A percentile compares a stretch with the other conserved stretches of the same genome.
phyloP scores from a whole-genome alignment of 2,329 filamentous ascomycete genomes.

The Penicillium sp. region DNA sequence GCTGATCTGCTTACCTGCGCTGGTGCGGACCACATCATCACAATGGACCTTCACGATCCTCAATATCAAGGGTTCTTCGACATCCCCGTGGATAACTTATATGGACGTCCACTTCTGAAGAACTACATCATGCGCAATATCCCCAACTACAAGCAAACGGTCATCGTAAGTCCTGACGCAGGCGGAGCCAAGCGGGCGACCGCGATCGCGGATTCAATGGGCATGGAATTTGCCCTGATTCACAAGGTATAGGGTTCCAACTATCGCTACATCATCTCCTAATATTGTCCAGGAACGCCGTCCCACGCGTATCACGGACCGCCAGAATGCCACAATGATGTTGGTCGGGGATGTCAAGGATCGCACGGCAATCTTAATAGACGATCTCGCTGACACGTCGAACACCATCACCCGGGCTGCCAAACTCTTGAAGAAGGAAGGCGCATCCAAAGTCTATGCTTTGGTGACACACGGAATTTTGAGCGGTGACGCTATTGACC shows the following conservation, averaged over 20 bases:
- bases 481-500: slow-evolving; percentile 90
- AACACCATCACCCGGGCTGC: slow-evolving; percentile 97
- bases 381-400: slow-evolving; percentile 92
- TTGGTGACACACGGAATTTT: slow-evolving; percentile 94
- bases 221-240: slow-evolving; percentile 95
- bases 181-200: slow-evolving; percentile 96
- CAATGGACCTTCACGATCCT: slow-evolving; percentile 94
- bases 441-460: slow-evolving; percentile 86
- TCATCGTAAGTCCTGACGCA: slow-evolving; percentile 95
- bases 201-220: slow-evolving; percentile 88
- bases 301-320: slow-evolving; percentile 83
- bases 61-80: slow-evolving; percentile 99
- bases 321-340: slow-evolving; percentile 86
- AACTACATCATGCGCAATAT: slow-evolving; percentile 79
- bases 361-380: slow-evolving; percentile 85
- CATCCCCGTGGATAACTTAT: slow-evolving; percentile 97
- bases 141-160: slow-evolving; percentile 80
- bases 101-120: slow-evolving; percentile 65
- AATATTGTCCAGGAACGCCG: slow-evolving; percentile 71
- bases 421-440: slow-evolving; percentile 93
- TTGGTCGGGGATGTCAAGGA: slow-evolving; percentile 84
- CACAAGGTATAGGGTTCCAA: slow-evolving; percentile 74
- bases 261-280: slow-evolving; percentile 16
- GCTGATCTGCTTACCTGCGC: slow-evolving; percentile 94
- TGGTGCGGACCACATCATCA: slow-evolving; percentile 95